These are phyloP conservation scores for Ceratorhiza oryzae-sativae DNA, from an alignment of 1,284 basidiomycete species.

Conservation along the genomic window DNA sequence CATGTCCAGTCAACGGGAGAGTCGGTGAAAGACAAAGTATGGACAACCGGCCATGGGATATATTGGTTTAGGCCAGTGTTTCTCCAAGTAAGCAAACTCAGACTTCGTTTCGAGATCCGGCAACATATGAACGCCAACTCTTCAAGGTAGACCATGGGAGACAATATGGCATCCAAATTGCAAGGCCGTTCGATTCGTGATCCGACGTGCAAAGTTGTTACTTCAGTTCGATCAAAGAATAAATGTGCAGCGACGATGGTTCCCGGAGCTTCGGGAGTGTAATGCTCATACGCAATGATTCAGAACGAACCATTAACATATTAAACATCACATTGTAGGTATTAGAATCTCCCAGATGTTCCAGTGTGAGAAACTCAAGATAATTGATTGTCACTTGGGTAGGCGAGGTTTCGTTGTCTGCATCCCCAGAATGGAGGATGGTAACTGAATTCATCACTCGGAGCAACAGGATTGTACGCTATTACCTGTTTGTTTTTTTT, in stretches of 20 bases:
- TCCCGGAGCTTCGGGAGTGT: neutral
- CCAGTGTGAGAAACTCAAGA: neutral
- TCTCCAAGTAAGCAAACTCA: neutral
- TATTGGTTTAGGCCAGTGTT: neutral
- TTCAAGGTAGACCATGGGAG: neutral
- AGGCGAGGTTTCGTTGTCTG: neutral
- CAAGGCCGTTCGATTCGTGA: neutral
- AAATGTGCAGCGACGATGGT: neutral
- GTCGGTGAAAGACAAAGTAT: neutral
- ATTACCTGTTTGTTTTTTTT: too few species aligned
- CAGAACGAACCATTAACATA: neutral
- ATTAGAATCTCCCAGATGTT: neutral
- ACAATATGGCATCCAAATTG: neutral
- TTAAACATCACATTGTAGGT: neutral
- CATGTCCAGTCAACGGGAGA: neutral
- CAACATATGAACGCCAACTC: neutral
- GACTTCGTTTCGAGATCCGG: neutral
- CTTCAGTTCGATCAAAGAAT: neutral
- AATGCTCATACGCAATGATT: neutral
- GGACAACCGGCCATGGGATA: neutral
- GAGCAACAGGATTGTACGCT: too few species aligned
- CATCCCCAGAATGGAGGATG: neutral
- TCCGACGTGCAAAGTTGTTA: neutral
- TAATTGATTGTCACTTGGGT: neutral
- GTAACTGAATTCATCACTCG: neutral